Evolutionary conservation across 2,329 filamentous ascomycete genomes (phyloP), one percentile per base, ranked within the genome.

Genomic region (Xylariomycetidae sp.): DNA sequence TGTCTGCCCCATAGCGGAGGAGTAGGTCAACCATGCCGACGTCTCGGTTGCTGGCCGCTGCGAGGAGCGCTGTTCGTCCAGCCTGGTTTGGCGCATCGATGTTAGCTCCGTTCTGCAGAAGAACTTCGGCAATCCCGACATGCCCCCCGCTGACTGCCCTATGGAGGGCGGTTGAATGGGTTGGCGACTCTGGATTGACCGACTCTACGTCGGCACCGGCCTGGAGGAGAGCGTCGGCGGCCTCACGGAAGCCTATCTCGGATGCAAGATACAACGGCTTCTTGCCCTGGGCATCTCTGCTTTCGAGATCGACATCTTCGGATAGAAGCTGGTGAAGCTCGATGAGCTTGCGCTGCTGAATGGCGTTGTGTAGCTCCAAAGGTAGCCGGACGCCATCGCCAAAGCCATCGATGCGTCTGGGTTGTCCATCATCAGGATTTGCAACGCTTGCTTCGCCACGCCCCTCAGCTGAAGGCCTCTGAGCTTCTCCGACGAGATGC

Each of bases 131-230:
- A 12, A 31, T 31, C 10, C 6, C 8, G 4, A 23, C 12, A 22
- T 31, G 17, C 10, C 23, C 23, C 9, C 19, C 19, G 10, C n/a
- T 15, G 9, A 31, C 29, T 6, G 29, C 29, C 13, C 29, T 15
- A 22, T 31, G 29, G 16, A 31, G 29, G 17, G 29, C 29, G 5
- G 29, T 31, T 6, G 13, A 22, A 10, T 19, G 19, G 12, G 29
- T 20, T 5, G 27, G 17, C 12, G 17, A 29, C 17, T 10, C 10
- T n/a, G 16, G 13, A 15, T 31, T 31, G 18, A 19, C 10, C 12
- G 29, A 31, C 19, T 31, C 29, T 9, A 20, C 18, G 29, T 22
- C 17, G 9, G 29, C 29, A 13, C 29, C 29, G 12, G 29, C 19
- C 12, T n/a, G 19, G n/a, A 31, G 15, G 10, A 31, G 13, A 6